Base-by-base conservation (phyloP, 495 filamentous ascomycete species). In the Chaetomium fimeti region DNA sequence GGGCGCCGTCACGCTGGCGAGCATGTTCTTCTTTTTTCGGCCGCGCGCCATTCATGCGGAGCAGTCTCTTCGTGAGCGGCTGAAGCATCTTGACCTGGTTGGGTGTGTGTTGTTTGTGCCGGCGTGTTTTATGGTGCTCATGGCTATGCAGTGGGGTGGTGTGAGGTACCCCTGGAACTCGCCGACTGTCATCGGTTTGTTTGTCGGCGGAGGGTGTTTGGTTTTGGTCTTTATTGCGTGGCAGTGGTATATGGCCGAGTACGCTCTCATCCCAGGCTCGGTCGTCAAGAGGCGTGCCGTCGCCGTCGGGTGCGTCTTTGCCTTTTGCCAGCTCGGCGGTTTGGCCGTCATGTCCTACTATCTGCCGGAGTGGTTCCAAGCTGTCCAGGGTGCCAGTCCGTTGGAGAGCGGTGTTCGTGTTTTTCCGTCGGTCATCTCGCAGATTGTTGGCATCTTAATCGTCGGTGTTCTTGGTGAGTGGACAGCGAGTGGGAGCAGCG, bases 351-450 rank as follows among this genome's bases (percentile, higher is more conserved):
- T 77, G 48, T 65, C 81, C 1, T 86, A 83, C 64, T 84, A 84
- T 49, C 73, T 88, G 3, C 84, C 85, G 0, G 79, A 85, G 58
- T 89, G 83, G 81, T 88, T 90, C 72, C 88, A 90, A 68, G 80
- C 76, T 16, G 81, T 84, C 62, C 73, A 83, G 60, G 77, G 74
- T 0, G 75, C 74, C 18, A 72, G 71, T 0, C 78, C 82, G 18
- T 66, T 75, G 9, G 72, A 79, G 58, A 81, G 78, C 20, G 82
- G 82, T 15, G 77, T 83, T 47, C 70, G 75, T 51, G 75, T 78
- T 40, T 63, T 85, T 1, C 80, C 81, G 7, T 73, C 62, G 2
- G 62, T n/a, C 18, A 5, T 11, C 11, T 65, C 12, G 58, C 29
- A 32, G 29, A 32, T 32, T 7, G 29, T 32, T 32, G 29, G 29